Evolutionary conservation across 148 eudicot genomes (phyloP).

Genomic region (Rhododendron molle): DNA sequence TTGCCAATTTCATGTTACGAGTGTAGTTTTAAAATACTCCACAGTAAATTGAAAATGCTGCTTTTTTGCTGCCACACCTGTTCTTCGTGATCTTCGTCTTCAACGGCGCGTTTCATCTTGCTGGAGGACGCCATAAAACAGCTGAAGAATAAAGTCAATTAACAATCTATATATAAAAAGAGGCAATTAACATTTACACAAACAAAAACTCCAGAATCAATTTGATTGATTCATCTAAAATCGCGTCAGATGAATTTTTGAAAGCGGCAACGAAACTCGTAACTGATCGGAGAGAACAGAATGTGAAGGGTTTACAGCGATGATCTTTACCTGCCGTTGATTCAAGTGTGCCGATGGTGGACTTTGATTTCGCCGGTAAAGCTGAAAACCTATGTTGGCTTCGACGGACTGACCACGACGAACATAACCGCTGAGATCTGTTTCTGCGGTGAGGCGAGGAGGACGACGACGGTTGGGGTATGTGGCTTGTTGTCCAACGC

Average conservation of each 20-base stretch:
- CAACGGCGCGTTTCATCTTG: conserved; percentile 20
- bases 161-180: background rate
- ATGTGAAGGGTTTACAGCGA: background rate
- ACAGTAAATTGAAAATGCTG: background rate
- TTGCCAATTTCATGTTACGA: background rate
- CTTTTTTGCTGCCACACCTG: conserved; percentile 24
- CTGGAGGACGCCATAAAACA: conserved; percentile 24
- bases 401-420: background rate
- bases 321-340: background rate
- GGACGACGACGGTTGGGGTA: background rate
- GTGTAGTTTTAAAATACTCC: background rate
- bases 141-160: background rate
- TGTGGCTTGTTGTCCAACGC: background rate
- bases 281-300: background rate
- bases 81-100: conserved; percentile 42
- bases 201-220: background rate
- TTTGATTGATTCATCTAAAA: background rate
- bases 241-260: background rate
- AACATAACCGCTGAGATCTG: background rate
- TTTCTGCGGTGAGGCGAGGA: background rate
- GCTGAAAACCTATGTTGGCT: background rate
- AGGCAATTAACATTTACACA: too few relatives aligned
- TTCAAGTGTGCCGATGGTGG: background rate
- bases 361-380: background rate
- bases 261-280: background rate